phyloP scores from a whole-genome alignment of 1,284 basidiomycete genomes.

The Neolentinus lepideus region DNA sequence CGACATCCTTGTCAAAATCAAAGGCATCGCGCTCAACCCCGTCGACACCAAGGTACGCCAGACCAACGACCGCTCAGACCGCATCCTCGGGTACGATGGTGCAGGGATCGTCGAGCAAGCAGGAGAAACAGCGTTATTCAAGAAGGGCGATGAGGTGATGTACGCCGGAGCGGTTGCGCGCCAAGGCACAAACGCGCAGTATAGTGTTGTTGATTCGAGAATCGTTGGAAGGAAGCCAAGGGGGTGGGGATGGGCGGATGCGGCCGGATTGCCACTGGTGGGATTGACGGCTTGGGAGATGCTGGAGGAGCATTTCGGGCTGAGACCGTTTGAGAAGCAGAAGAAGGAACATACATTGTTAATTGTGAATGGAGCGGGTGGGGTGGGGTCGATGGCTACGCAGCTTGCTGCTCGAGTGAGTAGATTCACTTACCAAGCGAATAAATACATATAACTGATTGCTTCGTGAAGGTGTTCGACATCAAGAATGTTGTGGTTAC shows the following conservation, averaged over 20 bases:
- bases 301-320: not conserved
- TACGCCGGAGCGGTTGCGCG: not conserved
- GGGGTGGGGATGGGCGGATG: not conserved
- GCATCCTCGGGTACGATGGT: not conserved
- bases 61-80: not conserved
- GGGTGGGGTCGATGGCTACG: not conserved
- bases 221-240: not conserved
- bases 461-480: not conserved
- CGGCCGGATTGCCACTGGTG: not conserved
- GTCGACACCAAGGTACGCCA: constrained; percentile 1
- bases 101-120: not conserved
- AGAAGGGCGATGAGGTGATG: constrained; percentile 1
- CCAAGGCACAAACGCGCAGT: not conserved
- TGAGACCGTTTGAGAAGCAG: not conserved
- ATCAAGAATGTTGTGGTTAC: constrained; percentile 2
- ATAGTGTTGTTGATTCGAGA: not conserved
- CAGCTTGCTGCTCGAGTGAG: not conserved
- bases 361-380: constrained; percentile 1
- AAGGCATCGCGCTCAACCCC: not conserved
- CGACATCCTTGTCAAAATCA: not conserved
- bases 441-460: not conserved
- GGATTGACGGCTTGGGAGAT: constrained; percentile 1
- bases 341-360: not conserved
- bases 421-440: not conserved
- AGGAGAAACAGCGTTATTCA: not conserved